phyloP scores from a whole-genome alignment of 352 stramenopile species.

The Pythium scleroteichum region DNA sequence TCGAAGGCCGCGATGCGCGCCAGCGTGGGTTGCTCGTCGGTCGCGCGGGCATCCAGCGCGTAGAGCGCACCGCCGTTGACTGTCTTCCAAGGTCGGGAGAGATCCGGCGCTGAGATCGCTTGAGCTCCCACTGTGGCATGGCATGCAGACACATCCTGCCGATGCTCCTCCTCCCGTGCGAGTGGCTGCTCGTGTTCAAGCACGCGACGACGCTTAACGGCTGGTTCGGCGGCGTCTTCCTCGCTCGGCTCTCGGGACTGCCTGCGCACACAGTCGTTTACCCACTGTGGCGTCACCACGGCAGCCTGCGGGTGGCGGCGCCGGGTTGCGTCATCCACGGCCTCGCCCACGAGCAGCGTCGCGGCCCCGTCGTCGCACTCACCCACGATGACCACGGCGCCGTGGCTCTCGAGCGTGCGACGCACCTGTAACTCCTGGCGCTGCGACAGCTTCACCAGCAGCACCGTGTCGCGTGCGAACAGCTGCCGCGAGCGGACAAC shows the following conservation, averaged over 20 bases:
- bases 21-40: background rate
- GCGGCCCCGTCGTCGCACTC: background rate
- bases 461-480: slow-evolving; percentile 29
- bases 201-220: background rate
- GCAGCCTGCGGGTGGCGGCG: slow-evolving; percentile 7
- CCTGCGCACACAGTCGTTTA: slow-evolving; percentile 32
- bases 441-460: slow-evolving; percentile 32
- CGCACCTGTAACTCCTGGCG: background rate
- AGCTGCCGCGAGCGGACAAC: slow-evolving; percentile 38
- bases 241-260: background rate
- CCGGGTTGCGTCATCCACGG: slow-evolving; percentile 3
- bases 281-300: slow-evolving; percentile 34
- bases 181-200: background rate
- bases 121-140: too few relatives aligned
- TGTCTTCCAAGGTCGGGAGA: slow-evolving; percentile 45
- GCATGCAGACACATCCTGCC: background rate
- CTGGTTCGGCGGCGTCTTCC: background rate
- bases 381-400: background rate
- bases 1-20: slow-evolving; percentile 68
- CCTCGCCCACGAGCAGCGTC: slow-evolving; percentile 15
- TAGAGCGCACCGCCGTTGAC: slow-evolving; percentile 41
- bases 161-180: background rate
- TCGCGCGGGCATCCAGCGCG: slow-evolving; percentile 43
- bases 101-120: background rate
- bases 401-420: background rate